Percentiles rank a stretch among this genome's conserved stretches.
These are phyloP conservation scores for Polytrichum formosum DNA, from an alignment of 225 moss, liverwort and hornwort species.

Conservation along the genomic window DNA sequence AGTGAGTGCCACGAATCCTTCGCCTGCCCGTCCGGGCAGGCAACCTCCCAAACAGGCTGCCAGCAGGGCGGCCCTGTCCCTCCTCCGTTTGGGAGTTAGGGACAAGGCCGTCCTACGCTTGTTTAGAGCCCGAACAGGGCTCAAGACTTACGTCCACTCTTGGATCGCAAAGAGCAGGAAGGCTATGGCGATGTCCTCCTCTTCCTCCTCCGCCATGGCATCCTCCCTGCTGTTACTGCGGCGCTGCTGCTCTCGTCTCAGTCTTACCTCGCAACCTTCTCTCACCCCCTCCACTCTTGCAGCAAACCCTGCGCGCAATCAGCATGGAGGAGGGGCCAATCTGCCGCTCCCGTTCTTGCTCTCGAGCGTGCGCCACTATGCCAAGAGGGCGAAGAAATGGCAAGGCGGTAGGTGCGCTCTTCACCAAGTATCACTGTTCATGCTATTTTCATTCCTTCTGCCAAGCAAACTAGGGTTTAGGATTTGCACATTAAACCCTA, in stretches of 20 bases:
- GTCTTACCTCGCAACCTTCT: background rate
- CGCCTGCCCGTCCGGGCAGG: too few relatives aligned
- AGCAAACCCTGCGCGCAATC: background rate
- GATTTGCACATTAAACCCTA: constrained; percentile 15
- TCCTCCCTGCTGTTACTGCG: background rate
- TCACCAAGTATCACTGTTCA: background rate
- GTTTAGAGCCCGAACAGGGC: background rate
- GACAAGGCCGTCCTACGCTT: too few relatives aligned
- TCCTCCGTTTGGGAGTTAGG: too few relatives aligned
- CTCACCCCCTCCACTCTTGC: background rate
- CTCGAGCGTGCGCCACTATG: constrained; percentile 37
- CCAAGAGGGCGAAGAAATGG: constrained; percentile 38
- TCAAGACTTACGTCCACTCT: background rate
- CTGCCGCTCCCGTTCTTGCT: constrained; percentile 19
- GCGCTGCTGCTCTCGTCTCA: background rate
- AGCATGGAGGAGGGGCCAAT: constrained; percentile 1
- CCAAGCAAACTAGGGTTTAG: background rate
- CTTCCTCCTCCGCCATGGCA: constrained; percentile 1
- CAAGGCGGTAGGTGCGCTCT: constrained; percentile 22
- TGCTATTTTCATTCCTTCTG: background rate
- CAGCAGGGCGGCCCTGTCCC: too few relatives aligned
- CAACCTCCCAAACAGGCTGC: too few relatives aligned
- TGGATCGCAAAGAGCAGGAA: background rate
- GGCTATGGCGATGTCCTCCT: background rate
- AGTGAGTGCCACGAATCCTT: too few relatives aligned